A percentile compares a stretch with the other conserved stretches of the same genome.
These are phyloP conservation scores for Cytauxzoon felis DNA, from an alignment of 169 alveolate species.

Conservation along the genomic window DNA sequence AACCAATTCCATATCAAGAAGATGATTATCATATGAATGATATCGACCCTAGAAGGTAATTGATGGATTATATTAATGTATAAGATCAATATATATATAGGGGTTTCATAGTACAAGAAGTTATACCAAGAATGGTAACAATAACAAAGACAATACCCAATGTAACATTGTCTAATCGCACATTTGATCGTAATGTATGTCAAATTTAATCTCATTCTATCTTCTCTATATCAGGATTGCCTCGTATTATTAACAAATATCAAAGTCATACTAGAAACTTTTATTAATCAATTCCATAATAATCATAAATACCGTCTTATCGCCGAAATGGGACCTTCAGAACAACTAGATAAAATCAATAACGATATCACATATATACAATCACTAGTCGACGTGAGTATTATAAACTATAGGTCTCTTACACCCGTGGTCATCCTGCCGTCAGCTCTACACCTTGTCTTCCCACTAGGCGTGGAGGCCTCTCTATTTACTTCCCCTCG, in stretches of 20 bases:
- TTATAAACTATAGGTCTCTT: neutral
- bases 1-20: slow-evolving; percentile 20
- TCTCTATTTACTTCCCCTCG: no score
- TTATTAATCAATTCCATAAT: slow-evolving; percentile 25
- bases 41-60: slow-evolving; percentile 62
- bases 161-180: slow-evolving; percentile 30
- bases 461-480: no score
- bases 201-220: no score
- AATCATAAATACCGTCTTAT: slow-evolving; percentile 6
- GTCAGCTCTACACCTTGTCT: no score
- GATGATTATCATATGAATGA: slow-evolving; percentile 5
- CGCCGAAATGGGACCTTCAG: slow-evolving; percentile 51
- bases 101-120: slow-evolving; percentile 62
- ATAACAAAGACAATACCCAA: slow-evolving; percentile 14
- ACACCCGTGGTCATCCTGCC: no score
- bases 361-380: slow-evolving; percentile 37
- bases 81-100: neutral
- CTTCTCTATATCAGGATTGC: no score
- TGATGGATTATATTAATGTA: neutral
- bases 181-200: slow-evolving; percentile 53
- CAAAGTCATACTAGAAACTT: slow-evolving; percentile 27
- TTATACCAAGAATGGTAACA: slow-evolving; percentile 49
- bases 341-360: slow-evolving; percentile 29
- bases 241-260: slow-evolving; percentile 38
- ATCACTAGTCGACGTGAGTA: slow-evolving; percentile 28